Evolutionary conservation across 306 rosid genomes (phyloP).

Genomic region (Mimosa pudica): DNA sequence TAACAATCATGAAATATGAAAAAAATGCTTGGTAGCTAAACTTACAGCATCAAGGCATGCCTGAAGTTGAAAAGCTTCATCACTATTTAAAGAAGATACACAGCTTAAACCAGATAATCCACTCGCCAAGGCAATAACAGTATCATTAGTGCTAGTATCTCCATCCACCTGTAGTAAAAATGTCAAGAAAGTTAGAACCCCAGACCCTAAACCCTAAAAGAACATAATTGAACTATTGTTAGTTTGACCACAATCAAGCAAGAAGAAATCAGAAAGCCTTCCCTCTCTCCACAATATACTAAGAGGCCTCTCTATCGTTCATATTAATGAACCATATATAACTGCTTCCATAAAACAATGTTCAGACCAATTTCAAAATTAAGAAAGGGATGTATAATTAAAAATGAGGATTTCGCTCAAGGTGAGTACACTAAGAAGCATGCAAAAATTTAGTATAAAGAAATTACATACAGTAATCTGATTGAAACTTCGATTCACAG

Average conservation of each 20-base stretch:
- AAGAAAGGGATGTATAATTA: not conserved
- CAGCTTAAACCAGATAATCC: constrained; percentile 71
- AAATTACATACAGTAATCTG: constrained; percentile 78
- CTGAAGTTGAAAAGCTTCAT: constrained; percentile 80
- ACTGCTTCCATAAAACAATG: not conserved
- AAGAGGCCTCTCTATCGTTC: not conserved
- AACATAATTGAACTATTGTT: too few relatives aligned
- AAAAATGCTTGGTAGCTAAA: constrained; percentile 26
- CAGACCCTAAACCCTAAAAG: not conserved
- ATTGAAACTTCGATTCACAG: constrained; percentile 93
- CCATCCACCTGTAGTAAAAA: constrained; percentile 81
- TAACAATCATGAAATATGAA: constrained; percentile 5
- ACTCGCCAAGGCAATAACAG: constrained; percentile 92
- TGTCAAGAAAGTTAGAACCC: constrained; percentile 14
- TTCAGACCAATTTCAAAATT: not conserved
- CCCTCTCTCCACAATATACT: not conserved
- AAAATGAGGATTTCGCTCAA: not conserved
- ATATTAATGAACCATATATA: not conserved
- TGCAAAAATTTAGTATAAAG: constrained; percentile 20
- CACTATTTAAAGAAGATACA: constrained; percentile 62
- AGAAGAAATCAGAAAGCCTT: not conserved
- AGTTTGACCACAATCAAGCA: not conserved
- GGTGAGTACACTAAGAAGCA: not conserved
- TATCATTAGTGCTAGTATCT: constrained; percentile 95
- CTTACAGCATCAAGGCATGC: constrained; percentile 81